A percentile compares a stretch with the other conserved stretches of the same genome.
phyloP scores from a whole-genome alignment of 441 rosid genomes.

The Raphanus hybrid region DNA sequence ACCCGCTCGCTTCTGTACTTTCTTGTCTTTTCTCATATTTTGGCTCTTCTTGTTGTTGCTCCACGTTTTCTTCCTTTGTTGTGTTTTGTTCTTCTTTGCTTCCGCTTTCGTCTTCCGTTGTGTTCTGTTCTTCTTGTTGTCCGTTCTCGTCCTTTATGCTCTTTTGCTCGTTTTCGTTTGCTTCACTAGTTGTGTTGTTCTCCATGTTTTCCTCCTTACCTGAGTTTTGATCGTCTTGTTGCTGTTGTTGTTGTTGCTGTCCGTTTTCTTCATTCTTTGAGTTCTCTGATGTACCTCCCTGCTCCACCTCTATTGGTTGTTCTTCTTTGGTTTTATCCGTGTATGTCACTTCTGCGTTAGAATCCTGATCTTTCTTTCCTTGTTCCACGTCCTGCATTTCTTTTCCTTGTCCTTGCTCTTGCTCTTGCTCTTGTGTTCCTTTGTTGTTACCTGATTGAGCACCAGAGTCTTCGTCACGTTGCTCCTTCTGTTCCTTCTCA shows the following conservation, averaged over 20 bases:
- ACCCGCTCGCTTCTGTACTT: conserved; percentile 31
- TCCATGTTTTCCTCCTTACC: conserved; percentile 33
- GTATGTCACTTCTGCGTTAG: conserved; percentile 33
- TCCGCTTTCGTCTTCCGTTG: conserved; percentile 27
- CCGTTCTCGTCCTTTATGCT: conserved; percentile 24
- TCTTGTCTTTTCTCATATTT: conserved; percentile 31
- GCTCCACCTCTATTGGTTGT: conserved; percentile 25
- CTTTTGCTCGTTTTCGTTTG: conserved; percentile 27
- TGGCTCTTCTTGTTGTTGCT: conserved; percentile 40
- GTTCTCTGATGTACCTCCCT: conserved; percentile 31
- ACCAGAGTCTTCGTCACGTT: conserved; percentile 53
- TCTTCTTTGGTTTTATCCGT: conserved; percentile 45
- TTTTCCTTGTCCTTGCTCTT: conserved; percentile 39
- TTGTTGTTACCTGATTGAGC: conserved; percentile 33
- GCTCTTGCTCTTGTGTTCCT: conserved; percentile 43
- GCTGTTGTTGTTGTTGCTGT: conserved; percentile 33
- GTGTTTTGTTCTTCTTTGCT: conserved; percentile 32
- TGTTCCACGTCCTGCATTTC: conserved; percentile 42
- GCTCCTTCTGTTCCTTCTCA: conserved; percentile 51
- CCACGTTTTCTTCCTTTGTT: conserved; percentile 16
- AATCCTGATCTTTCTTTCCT: conserved; percentile 35
- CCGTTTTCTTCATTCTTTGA: conserved; percentile 36
- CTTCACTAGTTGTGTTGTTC: conserved; percentile 22
- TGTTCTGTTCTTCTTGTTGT: conserved; percentile 36
- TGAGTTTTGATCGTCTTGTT: conserved; percentile 35